Base-by-base conservation (phyloP, 2,329 filamentous ascomycete genomes). In the Ceratocystis eucalypticola region DNA sequence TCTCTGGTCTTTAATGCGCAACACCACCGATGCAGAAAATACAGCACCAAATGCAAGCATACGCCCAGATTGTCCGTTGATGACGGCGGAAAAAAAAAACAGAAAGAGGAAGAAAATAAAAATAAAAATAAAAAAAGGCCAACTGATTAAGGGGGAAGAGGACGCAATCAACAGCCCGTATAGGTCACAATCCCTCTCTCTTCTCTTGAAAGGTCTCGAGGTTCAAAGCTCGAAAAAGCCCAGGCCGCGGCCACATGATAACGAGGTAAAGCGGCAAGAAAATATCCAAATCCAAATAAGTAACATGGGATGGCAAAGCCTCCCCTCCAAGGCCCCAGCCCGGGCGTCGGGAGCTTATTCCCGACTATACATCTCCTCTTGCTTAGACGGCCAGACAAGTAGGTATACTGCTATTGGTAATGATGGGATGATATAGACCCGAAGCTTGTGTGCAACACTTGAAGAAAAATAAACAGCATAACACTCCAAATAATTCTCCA, bases 391-490 rank as follows among this genome's bases (percentile, higher is more conserved):
- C 28, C 30, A 17, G 33, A 10, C 33, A 37, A 37, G 28, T 28
- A 28, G 5, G 37, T 41, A 41, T 41, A 5, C 10, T 28, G 48
- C 1, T 53, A 53, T n/a, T 59, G 55, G 22, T 59, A n/a, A 59
- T 37, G 55, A 37, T 53, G 48, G 48, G 48, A 53, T 22, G 48
- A 53, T 59, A 59, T 59, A 59, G 28, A 37, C 28, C 55, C 30
- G 30, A 59, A 33, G 55, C 55, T 37, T n/a, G 55, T 37, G 25
- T n/a, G 22, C 30, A 37, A 37, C 28, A 53, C 55, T 25, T 10
- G 22, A 28, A 37, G 25, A 37, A 8, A 59, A 15, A 37, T 30
- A 3, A 15, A 17, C 55, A 59, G 37, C 37, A 41, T 41, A 41
- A 41, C 37, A 15, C 37, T 5, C 37, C 37, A 41, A 41, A 41